Evolutionary conservation across 169 alveolate species (phyloP), one percentile per base, ranked within the genome.

Genomic region (Plasmodium billcollinsi): DNA sequence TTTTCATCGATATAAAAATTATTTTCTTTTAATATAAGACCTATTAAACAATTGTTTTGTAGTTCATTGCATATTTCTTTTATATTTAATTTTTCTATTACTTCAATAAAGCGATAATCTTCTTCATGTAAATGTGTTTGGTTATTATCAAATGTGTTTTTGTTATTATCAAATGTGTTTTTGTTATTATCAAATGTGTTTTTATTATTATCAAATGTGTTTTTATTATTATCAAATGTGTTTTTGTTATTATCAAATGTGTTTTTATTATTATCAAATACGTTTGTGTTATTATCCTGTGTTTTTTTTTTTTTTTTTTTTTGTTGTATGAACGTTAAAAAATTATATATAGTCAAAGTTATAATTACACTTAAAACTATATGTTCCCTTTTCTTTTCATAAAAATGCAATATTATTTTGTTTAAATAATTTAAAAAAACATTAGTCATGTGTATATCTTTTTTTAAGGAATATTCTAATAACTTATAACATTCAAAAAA

Each of bases 311-410:
- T 33, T 33, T 18, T 50, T 20, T 12, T 43, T 45, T 66, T 54
- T 61, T 58, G 56, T 45, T 49, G 24, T 52, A 58, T 24, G 14
- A 54, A 63, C 2, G 74, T 56, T 69, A 83, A 33, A 14, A 83
- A 83, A 14, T 83, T 83, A 20, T 83, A 83, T 11, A 83, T 83
- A n/a, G 85, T 83, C 47, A 83, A 49, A 14, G 91, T 69, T 26
- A 83, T 39, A 3, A 83, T 83, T 11, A 59, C 65, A 62, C 91
- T 83, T 43, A 83, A 21, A 15, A 83, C 83, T 0, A 83, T 15
- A 24, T 58, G 69, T 69, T 83, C 91, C 59, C 91, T 83, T 69
- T 69, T 83, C 43, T 73, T 83, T 69, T 83, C 91, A 72, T 69
- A 73, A 12, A 83, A 45, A 15, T 83, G 66, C 43, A 83, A 50